Evolutionary conservation across 257 asterid genomes (phyloP).

Genomic region (Solanum peruvianum): DNA sequence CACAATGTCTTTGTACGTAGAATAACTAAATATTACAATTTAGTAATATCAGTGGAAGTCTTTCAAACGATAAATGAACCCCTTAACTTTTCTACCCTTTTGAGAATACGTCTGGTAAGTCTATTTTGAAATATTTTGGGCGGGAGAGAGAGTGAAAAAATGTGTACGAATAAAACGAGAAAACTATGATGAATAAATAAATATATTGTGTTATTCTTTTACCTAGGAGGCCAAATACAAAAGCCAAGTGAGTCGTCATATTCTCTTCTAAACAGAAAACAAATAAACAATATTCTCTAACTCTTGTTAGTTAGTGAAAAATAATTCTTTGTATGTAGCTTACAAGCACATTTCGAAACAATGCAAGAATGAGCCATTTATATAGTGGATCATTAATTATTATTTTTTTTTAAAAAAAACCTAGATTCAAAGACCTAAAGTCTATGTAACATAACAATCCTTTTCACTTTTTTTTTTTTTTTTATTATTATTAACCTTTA

Average conservation of each 20-base stretch:
- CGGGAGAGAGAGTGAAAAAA: not conserved
- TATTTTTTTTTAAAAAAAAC: not conserved
- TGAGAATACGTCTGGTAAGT: not conserved
- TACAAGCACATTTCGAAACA: not conserved
- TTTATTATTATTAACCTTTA: not conserved
- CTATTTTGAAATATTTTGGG: not conserved
- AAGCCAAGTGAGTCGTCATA: constrained; percentile 10
- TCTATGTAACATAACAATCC: not conserved
- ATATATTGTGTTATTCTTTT: not conserved
- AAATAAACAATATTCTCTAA: not conserved
- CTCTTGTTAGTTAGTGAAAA: not conserved
- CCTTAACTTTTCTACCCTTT: not conserved
- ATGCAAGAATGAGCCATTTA: not conserved
- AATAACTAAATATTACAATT: not conserved
- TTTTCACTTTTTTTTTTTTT: not conserved
- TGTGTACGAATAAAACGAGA: not conserved
- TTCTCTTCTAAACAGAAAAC: not conserved
- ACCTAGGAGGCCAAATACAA: constrained; percentile 49
- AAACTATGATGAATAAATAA: too few species aligned
- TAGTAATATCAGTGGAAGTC: not conserved
- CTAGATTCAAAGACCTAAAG: not conserved
- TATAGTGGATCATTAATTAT: not conserved
- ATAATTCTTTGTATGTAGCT: not conserved
- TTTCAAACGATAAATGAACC: not conserved
- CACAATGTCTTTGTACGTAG: not conserved